Evolutionary conservation across 2,329 filamentous ascomycete genomes (phyloP), one percentile per base, ranked within the genome.

Genomic region (Diplodia intermedia): DNA sequence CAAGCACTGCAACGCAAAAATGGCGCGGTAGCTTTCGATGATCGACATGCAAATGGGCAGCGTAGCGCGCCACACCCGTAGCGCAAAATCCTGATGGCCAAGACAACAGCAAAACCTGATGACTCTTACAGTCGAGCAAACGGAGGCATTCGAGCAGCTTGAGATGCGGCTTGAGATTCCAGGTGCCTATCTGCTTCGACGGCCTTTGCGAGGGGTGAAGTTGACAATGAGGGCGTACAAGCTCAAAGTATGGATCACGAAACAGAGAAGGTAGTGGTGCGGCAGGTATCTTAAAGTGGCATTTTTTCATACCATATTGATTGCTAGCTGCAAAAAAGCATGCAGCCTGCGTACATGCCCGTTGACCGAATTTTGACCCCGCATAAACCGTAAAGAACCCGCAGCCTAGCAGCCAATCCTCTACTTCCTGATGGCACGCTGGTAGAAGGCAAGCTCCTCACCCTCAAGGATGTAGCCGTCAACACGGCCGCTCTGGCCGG

Each of bases 381-480:
- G 76, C 75, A 75, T 72, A 78, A 78, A 77, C 78, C 76, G 77
- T 77, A 73, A 76, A 77, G 72, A 77, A 79, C 73, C 72, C 74
- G 75, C 74, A 76, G 76, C 69, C 75, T 72, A 71, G 50, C 38
- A 55, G 66, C 56, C 56, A 75, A 72, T 74, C 71, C 70, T 88
- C 87, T 97, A 98, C 89, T 97, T 98, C 90, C 95, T 92, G 84
- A 98, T 93, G 86, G 94, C 94, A 87, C 92, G 92, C 91, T 97
- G 94, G 93, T 99, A 99, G 92, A 99, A 99, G 84, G 94, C 93
- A 80, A 99, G 89, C 90, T 99, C 95, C 85, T 99, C 95, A 79
- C 95, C 95, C 90, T 99, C 95, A 75, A 99, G 88, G 83, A 99
- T 90, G 88, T 99, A 99, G 75, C 95, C 95, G 83, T 99, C 95